Base-by-base conservation (phyloP, 169 alveolate genomes). In the Sarcocystis neurona region DNA sequence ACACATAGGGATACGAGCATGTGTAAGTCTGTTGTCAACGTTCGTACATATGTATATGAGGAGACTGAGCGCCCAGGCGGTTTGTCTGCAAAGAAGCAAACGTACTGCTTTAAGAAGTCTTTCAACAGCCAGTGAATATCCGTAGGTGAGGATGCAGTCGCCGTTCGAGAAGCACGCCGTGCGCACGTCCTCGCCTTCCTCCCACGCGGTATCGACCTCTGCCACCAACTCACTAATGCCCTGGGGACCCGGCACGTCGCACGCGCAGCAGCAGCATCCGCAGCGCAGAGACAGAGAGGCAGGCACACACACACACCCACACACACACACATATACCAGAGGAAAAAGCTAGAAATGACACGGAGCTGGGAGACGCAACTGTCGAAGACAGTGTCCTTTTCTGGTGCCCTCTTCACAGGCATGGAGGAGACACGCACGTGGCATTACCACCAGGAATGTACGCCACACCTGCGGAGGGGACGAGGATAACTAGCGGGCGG, bases 91-190 rank as follows among this genome's bases (percentile, higher is more conserved):
- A n/a, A n/a, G 10, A 5, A n/a, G 10, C 41, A 5, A 34, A 4
- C 85, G 8, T 47, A 77, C 85, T 6, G 85, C 85, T 41, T 46
- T 77, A 30, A 77, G 68, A 47, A 77, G 85, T 44, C 85, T 43
- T 46, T 77, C 85, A n/a, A 77, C 87, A 12, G 87, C 87, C 43
- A 48, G 74, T 6, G 87, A 48, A 74, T 79, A 50, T 2, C 87
- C 74, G 87, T 79, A 79, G n/a, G 87, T 47, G 27, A 79, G 32
- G 5, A 50, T 50, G 53, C 87, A 79, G 39, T 79, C 87, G 48
- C 74, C 87, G 50, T 50, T 53, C 6, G 34, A 50, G 32, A 79
- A 48, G 87, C 87, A 50, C 27, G 75, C 53, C 68, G 74, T 79
- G 12, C 74, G 87, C 27, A 79, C 74, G 32, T 48, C 87, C 34